These are phyloP conservation scores for Fusarium foetens DNA, from an alignment of 2,329 filamentous ascomycete species.

Conservation along the genomic window DNA sequence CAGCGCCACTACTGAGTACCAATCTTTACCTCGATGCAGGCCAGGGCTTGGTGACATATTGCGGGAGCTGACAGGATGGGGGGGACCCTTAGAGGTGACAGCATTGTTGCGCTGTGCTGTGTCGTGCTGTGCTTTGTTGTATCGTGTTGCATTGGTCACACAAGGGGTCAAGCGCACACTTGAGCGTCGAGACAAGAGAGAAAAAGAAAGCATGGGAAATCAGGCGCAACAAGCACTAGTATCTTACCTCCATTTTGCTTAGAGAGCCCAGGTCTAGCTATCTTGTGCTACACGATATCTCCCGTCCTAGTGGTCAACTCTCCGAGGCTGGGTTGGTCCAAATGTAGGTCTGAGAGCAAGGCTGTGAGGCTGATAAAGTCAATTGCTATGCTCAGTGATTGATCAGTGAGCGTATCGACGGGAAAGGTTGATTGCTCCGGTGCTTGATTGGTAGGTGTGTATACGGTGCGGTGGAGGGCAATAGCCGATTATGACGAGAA, in stretches of 20 bases:
- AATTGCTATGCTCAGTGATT: conserved; percentile 21
- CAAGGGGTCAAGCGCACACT: conserved; percentile 23
- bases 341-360: conserved; percentile 8
- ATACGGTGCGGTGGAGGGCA: not conserved
- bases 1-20: conserved; percentile 10
- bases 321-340: conserved; percentile 6
- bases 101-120: not conserved
- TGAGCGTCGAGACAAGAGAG: conserved; percentile 4
- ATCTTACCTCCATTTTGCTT: conserved; percentile 38
- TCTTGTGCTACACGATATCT: conserved; percentile 4
- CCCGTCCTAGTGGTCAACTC: conserved; percentile 11
- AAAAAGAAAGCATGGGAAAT: not conserved
- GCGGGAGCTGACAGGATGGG: conserved; percentile 5
- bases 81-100: conserved; percentile 1
- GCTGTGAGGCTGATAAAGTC: conserved; percentile 29
- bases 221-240: conserved; percentile 4
- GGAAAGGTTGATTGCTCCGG: not conserved
- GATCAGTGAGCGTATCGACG: not conserved
- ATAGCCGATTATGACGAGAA: not conserved
- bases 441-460: conserved; percentile 2
- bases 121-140: not conserved
- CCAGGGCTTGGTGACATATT: not conserved
- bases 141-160: conserved; percentile 22
- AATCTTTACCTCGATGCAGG: not conserved
- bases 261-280: not conserved